These are phyloP conservation scores for Fraxinus baroniana DNA, from an alignment of 305 asterid genomes.

Conservation along the genomic window DNA sequence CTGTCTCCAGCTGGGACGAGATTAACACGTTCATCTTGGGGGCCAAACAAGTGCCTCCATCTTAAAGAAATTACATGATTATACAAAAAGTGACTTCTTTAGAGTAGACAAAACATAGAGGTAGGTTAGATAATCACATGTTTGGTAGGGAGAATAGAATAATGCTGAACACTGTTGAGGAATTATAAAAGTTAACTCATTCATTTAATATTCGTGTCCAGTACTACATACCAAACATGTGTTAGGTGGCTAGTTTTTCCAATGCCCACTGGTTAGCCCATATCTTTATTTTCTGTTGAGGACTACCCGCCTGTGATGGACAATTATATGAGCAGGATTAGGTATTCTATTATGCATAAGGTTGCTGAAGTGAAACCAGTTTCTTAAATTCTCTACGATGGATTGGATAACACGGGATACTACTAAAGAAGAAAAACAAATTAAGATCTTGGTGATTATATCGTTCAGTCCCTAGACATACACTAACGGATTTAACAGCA, in stretches of 20 bases:
- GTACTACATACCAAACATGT: not conserved
- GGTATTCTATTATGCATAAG: not conserved
- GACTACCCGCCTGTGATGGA: slow-evolving; percentile 8
- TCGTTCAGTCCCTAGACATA: not conserved
- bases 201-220: not conserved
- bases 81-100: not conserved
- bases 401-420: not conserved
- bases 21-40: slow-evolving; percentile 57
- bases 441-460: not conserved
- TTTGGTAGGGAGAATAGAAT: not conserved
- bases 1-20: slow-evolving; percentile 68
- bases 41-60: not conserved
- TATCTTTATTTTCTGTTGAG: slow-evolving; percentile 13
- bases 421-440: not conserved
- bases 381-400: not conserved
- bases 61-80: not conserved
- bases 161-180: not conserved
- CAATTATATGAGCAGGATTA: slow-evolving; percentile 5
- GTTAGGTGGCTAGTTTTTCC: not conserved
- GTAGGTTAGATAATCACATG: not conserved
- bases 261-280: slow-evolving; percentile 16
- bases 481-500: not conserved
- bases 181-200: not conserved
- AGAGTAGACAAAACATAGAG: not conserved
- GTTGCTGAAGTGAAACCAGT: not conserved